Conservation (phyloP, 345 rosid genomes). For the Citrus trifoliata region DNA sequence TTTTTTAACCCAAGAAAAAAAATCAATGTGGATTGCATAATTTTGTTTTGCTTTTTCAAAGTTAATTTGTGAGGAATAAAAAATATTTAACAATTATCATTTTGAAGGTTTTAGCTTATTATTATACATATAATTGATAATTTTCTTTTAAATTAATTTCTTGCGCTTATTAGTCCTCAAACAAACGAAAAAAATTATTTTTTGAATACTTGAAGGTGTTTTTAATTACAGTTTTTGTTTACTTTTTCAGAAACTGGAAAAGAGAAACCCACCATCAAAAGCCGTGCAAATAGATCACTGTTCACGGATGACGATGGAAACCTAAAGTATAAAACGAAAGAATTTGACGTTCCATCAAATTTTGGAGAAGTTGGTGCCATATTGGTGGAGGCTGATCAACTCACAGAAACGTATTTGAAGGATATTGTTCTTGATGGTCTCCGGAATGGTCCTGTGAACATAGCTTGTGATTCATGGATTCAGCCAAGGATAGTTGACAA, state of each 20-base stretch:
- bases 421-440: constrained; percentile 50
- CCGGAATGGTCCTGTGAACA: constrained; percentile 22
- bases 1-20: no score
- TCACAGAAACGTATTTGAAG: constrained; percentile 50
- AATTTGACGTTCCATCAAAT: constrained; percentile 36
- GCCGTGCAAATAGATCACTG: constrained; percentile 35
- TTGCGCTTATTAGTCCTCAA: background rate
- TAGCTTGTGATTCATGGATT: constrained; percentile 64
- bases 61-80: no score
- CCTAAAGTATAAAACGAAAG: constrained; percentile 50
- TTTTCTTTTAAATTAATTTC: no score
- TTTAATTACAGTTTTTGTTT: no score
- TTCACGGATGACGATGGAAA: constrained; percentile 20
- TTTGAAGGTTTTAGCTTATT: no score
- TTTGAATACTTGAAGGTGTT: no score
- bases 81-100: no score
- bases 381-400: constrained; percentile 61
- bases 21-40: no score
- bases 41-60: no score
- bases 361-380: constrained; percentile 73
- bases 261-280: constrained; percentile 49
- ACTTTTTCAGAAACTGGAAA: constrained; percentile 30
- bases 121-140: no score
- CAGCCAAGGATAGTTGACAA: constrained; percentile 46
- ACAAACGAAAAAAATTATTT: no score